A percentile compares a stretch with the other conserved stretches of the same genome.
Evolutionary conservation across 73 alveolate species (phyloP).

Genomic region (Paramecium tetraurelia): DNA sequence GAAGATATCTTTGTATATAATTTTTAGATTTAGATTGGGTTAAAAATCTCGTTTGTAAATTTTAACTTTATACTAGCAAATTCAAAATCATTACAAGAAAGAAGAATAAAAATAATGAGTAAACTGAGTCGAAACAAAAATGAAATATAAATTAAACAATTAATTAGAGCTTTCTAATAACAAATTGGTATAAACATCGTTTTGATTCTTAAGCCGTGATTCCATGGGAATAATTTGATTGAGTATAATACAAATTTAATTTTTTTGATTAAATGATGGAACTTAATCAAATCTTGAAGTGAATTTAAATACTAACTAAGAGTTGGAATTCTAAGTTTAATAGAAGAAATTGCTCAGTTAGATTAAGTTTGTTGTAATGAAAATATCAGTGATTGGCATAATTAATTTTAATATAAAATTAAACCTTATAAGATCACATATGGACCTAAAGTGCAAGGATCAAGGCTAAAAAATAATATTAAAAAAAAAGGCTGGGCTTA

Average conservation of each 20-base stretch:
- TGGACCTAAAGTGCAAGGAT: not conserved
- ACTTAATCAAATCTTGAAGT: not conserved
- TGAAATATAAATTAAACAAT: not conserved
- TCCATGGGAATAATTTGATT: not conserved
- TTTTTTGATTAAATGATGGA: not conserved
- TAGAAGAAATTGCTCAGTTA: not conserved
- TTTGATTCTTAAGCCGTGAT: not conserved
- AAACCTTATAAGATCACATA: not conserved
- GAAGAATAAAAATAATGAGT: not conserved
- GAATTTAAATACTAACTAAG: not conserved
- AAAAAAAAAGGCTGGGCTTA: slow-evolving; percentile 1
- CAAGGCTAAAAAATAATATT: not conserved
- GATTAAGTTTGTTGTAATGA: not conserved
- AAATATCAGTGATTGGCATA: not conserved
- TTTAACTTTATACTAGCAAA: too few species aligned
- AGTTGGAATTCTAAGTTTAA: not conserved
- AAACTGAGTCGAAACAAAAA: not conserved
- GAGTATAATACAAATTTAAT: too few species aligned
- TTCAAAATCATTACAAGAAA: not conserved
- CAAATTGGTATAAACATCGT: not conserved
- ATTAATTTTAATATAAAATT: not conserved
- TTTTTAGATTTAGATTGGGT: too few species aligned
- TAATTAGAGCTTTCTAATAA: not conserved
- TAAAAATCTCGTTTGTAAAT: too few species aligned
- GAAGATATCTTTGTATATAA: too few species aligned